phyloP scores from a whole-genome alignment of 805 yeast genomes.

The Trichomonascus vanleenenianus region DNA sequence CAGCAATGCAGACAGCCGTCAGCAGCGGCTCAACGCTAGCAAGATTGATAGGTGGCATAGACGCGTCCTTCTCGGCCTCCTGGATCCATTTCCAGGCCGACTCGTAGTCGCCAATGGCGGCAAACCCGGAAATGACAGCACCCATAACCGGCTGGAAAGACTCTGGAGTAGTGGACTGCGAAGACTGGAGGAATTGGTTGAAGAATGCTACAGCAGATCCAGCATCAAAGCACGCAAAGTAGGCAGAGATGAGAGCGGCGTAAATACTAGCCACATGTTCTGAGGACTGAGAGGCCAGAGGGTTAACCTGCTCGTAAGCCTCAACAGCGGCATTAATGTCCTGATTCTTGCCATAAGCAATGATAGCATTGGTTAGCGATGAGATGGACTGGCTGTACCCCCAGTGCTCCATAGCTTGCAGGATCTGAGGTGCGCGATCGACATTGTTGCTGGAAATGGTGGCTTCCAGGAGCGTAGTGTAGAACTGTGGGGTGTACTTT shows the following conservation, averaged over 20 bases:
- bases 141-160: conserved; percentile 1
- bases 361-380: conserved; percentile 17
- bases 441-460: conserved; percentile 11
- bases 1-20: conserved; percentile 15
- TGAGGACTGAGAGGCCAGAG: conserved; percentile 3
- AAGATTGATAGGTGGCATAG: conserved; percentile 8
- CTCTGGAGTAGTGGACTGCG: conserved; percentile 7
- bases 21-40: conserved; percentile 16
- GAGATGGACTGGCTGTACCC: conserved; percentile 4
- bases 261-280: conserved; percentile 13
- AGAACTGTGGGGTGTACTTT: conserved; percentile 15
- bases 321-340: conserved; percentile 17
- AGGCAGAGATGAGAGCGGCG: conserved; percentile 23
- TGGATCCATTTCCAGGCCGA: conserved; percentile 27
- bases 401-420: conserved; percentile 9
- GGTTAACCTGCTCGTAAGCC: conserved; percentile 10
- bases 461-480: conserved; percentile 16
- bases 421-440: conserved; percentile 4
- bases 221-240: conserved; percentile 19
- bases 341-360: conserved; percentile 15
- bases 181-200: conserved; percentile 17
- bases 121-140: conserved; percentile 18
- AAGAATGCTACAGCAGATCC: conserved; percentile 22
- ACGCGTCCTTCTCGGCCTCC: conserved; percentile 15
- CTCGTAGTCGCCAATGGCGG: conserved; percentile 14